Evolutionary conservation across 139 green algal genomes (phyloP), one percentile per base, ranked within the genome.

Genomic region (Haematococcus sp.): DNA sequence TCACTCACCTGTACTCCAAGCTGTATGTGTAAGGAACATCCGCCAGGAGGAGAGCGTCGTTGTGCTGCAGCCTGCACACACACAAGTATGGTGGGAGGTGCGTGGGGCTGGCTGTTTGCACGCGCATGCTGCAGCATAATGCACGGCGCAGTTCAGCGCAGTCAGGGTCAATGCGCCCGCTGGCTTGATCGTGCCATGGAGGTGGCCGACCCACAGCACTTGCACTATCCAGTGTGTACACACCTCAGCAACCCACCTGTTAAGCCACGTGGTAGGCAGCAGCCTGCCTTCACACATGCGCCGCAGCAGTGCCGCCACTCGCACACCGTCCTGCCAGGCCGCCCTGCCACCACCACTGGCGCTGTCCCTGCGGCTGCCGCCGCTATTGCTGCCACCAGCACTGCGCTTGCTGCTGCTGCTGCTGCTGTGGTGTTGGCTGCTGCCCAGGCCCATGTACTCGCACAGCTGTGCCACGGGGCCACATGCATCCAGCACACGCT

Each of bases 11-110:
- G 61, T 52, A 68, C 15, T 68, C 32, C 31, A 68, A 9, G 13
- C 25, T 51, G 27, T 68, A 68, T 4, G 16, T 28, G 61, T 68
- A 68, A n/a, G 61, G 61, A 4, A 51, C 22, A 51, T 68, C 61
- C 2, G 61, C 61, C 32, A 68, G 61, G 30, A 68, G 61, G 4
- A 68, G 61, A 4, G 61, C 30, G 31, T 68, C 61, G 31, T 68
- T 68, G 61, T 68, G 61, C 27, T 28, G 25, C 30, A 68, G 32
- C 61, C 40, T 49, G 40, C 11, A 49, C n/a, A n/a, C n/a, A n/a
- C n/a, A n/a, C n/a, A n/a, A n/a, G n/a, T n/a, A n/a, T n/a, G n/a
- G n/a, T n/a, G n/a, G n/a, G n/a, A n/a, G n/a, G n/a, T n/a, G n/a
- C n/a, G n/a, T n/a, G n/a, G n/a, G n/a, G n/a, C n/a, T n/a, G n/a